phyloP scores from a whole-genome alignment of 371 early-diverging fungal species.

The Funneliformis caledonium region DNA sequence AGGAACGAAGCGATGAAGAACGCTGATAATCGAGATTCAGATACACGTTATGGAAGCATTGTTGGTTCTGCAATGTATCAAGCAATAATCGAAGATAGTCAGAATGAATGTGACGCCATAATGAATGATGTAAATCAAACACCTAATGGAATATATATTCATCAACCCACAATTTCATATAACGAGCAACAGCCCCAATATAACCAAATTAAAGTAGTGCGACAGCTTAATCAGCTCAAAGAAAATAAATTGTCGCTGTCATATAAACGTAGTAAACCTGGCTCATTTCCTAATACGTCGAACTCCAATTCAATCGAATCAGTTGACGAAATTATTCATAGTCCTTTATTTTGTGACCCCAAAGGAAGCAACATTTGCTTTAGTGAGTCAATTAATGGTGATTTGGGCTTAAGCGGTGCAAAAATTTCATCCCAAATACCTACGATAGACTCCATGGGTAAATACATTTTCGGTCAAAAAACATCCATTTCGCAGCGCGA shows the following conservation, averaged over 20 bases:
- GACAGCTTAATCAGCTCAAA: not conserved
- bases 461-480: not conserved
- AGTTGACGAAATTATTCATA: too few species aligned
- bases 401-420: not conserved
- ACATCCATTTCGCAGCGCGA: not conserved
- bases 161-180: not conserved
- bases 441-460: too few species aligned
- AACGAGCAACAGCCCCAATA: not conserved
- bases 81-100: not conserved
- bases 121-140: not conserved
- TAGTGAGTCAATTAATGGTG: too few species aligned
- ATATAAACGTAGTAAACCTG: not conserved
- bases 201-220: not conserved
- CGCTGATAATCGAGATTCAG: not conserved
- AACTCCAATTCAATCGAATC: not conserved
- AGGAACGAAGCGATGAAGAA: not conserved
- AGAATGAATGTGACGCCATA: not conserved
- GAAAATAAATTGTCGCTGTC: not conserved
- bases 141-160: conserved; percentile 4
- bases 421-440: not conserved
- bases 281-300: not conserved
- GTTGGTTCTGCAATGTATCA: not conserved
- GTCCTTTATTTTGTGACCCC: too few species aligned
- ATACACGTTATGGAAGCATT: not conserved
- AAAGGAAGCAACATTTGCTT: too few species aligned